These are phyloP conservation scores for Lachancea sp. DNA, from an alignment of 805 yeast genomes.

Conservation along the genomic window DNA sequence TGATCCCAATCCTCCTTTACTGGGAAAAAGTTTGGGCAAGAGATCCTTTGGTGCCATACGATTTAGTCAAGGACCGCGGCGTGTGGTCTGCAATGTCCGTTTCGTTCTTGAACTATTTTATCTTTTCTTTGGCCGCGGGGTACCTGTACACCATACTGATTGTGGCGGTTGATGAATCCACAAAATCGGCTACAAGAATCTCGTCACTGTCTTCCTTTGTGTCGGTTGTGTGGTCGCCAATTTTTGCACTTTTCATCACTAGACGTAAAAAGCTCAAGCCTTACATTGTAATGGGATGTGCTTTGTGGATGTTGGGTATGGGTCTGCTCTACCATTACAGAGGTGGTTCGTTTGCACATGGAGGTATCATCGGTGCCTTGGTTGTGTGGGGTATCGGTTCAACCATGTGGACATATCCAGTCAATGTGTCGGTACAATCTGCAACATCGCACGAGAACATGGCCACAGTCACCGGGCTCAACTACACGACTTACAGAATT, in stretches of 20 bases:
- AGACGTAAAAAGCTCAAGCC: conserved; percentile 48
- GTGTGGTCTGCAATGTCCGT: conserved; percentile 65
- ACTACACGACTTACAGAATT: conserved; percentile 52
- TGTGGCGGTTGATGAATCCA: conserved; percentile 55
- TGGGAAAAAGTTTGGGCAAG: conserved; percentile 55
- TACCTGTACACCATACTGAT: conserved; percentile 60
- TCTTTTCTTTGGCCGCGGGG: conserved; percentile 65
- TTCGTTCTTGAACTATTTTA: conserved; percentile 51
- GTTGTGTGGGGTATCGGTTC: conserved; percentile 66
- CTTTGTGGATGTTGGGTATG: conserved; percentile 53
- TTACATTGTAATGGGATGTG: conserved; percentile 53
- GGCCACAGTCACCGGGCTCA: conserved; percentile 58
- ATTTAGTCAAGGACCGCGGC: conserved; percentile 58
- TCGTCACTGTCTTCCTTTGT: conserved; percentile 56
- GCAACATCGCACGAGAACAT: conserved; percentile 58
- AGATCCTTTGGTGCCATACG: conserved; percentile 58
- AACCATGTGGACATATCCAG: conserved; percentile 49
- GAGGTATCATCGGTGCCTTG: conserved; percentile 47
- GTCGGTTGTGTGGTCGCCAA: conserved; percentile 53
- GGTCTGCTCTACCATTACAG: conserved; percentile 50
- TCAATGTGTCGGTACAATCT: conserved; percentile 56
- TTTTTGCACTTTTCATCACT: conserved; percentile 48
- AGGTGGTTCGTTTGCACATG: conserved; percentile 42
- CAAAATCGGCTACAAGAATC: conserved; percentile 55
- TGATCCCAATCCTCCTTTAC: conserved; percentile 50